Evolutionary conservation across 2,329 filamentous ascomycete species (phyloP).

Genomic region (Fusarium metavorans): DNA sequence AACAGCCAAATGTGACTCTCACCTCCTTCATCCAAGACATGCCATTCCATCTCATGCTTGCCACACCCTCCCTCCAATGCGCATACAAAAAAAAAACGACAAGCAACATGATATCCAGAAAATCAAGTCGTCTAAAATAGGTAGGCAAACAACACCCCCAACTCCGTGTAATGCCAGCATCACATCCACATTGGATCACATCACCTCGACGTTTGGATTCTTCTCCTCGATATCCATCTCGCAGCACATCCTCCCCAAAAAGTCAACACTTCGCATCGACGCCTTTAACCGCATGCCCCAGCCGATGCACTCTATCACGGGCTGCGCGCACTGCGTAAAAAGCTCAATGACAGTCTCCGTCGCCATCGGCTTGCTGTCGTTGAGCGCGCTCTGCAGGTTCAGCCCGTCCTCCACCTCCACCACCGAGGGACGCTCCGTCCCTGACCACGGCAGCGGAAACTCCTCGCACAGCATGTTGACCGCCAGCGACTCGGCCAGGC

Average conservation of each 20-base stretch:
- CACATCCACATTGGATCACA: background rate
- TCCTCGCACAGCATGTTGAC: conserved; percentile 45
- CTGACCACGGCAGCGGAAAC: conserved; percentile 39
- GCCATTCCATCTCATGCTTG: background rate
- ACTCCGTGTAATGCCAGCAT: conserved; percentile 33
- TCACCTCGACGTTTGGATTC: conserved; percentile 29
- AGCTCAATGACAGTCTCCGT: conserved; percentile 40
- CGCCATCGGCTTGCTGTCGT: conserved; percentile 36
- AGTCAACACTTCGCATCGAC: conserved; percentile 40
- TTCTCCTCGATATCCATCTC: conserved; percentile 44
- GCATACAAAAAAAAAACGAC: background rate
- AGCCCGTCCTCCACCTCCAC: conserved; percentile 42
- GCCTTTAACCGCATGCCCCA: conserved; percentile 40
- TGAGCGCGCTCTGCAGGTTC: conserved; percentile 36
- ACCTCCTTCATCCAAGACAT: background rate
- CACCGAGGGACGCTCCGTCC: conserved; percentile 36
- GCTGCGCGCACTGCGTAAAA: conserved; percentile 41
- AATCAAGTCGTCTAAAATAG: background rate
- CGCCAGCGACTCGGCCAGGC: conserved; percentile 38
- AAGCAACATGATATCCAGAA: conserved; percentile 7
- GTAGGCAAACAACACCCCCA: conserved; percentile 9
- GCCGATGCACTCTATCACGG: conserved; percentile 37
- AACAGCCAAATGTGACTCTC: background rate
- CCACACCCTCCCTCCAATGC: background rate
- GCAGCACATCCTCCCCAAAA: conserved; percentile 40